Evolutionary conservation across 2,329 filamentous ascomycete genomes (phyloP), one percentile per base, ranked within the genome.

Genomic region (Alternaria infectoria): DNA sequence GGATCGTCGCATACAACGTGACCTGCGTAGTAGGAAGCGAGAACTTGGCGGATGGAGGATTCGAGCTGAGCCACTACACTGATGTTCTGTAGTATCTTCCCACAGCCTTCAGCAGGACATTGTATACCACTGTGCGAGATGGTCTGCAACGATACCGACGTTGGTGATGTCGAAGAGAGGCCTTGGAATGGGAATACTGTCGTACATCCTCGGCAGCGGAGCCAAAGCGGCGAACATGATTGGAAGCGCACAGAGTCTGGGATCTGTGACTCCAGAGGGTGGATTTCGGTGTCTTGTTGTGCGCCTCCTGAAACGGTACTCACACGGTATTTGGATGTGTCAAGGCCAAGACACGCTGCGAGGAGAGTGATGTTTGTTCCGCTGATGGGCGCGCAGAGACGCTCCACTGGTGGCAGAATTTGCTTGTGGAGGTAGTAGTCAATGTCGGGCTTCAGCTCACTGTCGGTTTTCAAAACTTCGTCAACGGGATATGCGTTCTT

Each of bases 381-480:
- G 13, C 89, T 88, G 74, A 99, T 97, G 64, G 97, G 97, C 65
- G 95, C 96, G 78, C 96, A 99, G 21, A 99, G 89, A 86, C 96
- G 93, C 83, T 99, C 96, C 25, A 99, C 96, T 0, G 96, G 96
- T 11, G 96, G 96, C 81, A 99, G 93, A 62, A 99, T 97, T 81
- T 99, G 96, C 84, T 99, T 99, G 83, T 93, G 91, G 43, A 99
- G 88, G 80, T 99, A 99, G 88, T 94, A 98, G 77, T 99, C 96
- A n/a, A 97, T 88, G 75, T 99, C 96, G 61, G 94, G 93, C 61
- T 90, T 87, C 7, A 99, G 86, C 1, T 85, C 90, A 1, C 90
- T 89, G 69, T 92, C 91, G 15, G 88, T 77, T 75, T 96, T 96
- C 62, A 92, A 83, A 10, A 97, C 89, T 78, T 99, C 96, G 61